Evolutionary conservation across 78 protist species (phyloP).

Genomic region (Anaeramoeba ignava): DNA sequence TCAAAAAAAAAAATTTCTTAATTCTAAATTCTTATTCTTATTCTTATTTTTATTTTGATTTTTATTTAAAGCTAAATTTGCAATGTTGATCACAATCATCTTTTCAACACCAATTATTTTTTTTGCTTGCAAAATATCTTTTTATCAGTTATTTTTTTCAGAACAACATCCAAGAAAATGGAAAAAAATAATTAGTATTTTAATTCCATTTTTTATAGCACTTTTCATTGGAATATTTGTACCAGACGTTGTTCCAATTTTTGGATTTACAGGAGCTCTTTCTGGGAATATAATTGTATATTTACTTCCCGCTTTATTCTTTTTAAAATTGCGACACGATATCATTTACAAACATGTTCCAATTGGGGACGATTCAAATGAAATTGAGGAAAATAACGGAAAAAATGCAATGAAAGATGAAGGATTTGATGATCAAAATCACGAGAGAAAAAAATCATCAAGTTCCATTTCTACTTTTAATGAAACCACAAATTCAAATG

Average conservation of each 20-base stretch:
- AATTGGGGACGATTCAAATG: too few relatives aligned
- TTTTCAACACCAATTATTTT: neutral
- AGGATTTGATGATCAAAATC: too few relatives aligned
- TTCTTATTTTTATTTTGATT: too few relatives aligned
- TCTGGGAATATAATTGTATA: neutral
- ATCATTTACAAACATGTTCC: neutral
- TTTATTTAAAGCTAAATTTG: too few relatives aligned
- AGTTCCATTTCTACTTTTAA: too few relatives aligned
- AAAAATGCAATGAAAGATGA: too few relatives aligned
- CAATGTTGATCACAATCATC: neutral
- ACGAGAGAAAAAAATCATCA: too few relatives aligned
- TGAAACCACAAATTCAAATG: too few relatives aligned
- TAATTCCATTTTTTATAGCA: neutral
- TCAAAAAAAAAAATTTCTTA: too few relatives aligned
- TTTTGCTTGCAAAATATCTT: neutral
- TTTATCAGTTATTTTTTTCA: neutral
- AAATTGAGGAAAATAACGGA: too few relatives aligned
- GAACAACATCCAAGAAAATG: neutral
- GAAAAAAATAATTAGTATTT: neutral
- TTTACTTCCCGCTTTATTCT: neutral
- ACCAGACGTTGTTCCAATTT: neutral
- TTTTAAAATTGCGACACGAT: neutral
- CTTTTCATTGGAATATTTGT: neutral
- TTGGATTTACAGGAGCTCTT: neutral
- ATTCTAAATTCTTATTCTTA: too few relatives aligned